Evolutionary conservation across 305 asterid species (phyloP), one percentile per base, ranked within the genome.

Genomic region (Solanum hybrid): DNA sequence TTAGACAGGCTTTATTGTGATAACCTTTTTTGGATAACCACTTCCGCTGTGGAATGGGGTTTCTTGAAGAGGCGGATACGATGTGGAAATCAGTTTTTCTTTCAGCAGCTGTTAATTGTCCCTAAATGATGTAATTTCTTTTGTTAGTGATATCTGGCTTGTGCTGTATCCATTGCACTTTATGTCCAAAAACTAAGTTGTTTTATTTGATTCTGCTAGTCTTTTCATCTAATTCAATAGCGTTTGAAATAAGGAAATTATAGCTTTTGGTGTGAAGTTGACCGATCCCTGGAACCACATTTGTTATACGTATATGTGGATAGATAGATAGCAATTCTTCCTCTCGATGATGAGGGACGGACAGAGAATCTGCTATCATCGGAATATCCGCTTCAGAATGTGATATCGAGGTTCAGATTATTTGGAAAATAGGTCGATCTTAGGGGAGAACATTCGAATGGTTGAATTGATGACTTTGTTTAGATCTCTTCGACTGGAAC

Each of bases 211-310:
- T 85, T 32, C 42, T 66, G 78, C 51, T 69, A 11, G 17, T 89
- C 5, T n/a, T 88, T 89, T 87, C 46, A 46, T 91, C 71, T 89
- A 89, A 56, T 82, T 91, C 27, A 77, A 88, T 90, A 97, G 98
- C 3, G 95, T 97, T 86, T 97, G 97, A 88, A 92, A 92, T 87
- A 89, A 89, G 90, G 98, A 98, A 89, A 92, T 97, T 90, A 89
- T 93, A 90, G 95, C 96, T 89, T 85, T 96, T 92, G 97, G 97
- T 72, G 90, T 32, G 84, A 42, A 34, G 11, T 77, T 22, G 46
- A 77, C 5, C 2, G 1, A 20, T 77, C 84, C 46, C 4, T 77
- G 29, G 46, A 22, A 34, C 84, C 46, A 77, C 46, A 20, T 77
- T 31, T 75, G 11, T 75, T 29, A 75, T 75, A 75, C 4, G 17